Evolutionary conservation across 73 alveolate species (phyloP).

Genomic region (Paramecium sonneborni): DNA sequence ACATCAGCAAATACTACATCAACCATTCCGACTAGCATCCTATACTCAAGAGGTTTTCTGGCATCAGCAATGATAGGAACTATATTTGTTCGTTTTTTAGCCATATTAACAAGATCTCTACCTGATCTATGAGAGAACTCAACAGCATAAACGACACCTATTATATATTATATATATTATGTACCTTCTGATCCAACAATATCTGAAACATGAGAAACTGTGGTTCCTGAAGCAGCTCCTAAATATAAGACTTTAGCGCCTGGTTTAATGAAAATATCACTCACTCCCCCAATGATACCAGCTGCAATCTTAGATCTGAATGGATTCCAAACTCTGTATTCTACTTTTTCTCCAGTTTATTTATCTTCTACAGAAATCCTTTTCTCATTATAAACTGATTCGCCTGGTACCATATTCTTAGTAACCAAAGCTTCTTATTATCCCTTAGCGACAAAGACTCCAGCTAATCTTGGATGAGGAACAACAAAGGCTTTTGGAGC

Average conservation of each 20-base stretch:
- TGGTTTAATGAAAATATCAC: slow-evolving; percentile 95
- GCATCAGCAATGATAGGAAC: slow-evolving; percentile 99
- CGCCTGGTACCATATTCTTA: slow-evolving; percentile 95
- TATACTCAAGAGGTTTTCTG: slow-evolving; percentile 97
- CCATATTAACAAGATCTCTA: slow-evolving; percentile 99
- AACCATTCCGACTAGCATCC: slow-evolving; percentile 99
- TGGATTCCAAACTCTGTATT: slow-evolving; percentile 99
- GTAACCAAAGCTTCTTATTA: slow-evolving; percentile 96
- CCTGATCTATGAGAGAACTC: slow-evolving; percentile 99
- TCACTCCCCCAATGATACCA: slow-evolving; percentile 95
- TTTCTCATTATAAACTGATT: slow-evolving; percentile 90
- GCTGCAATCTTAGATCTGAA: slow-evolving; percentile 99
- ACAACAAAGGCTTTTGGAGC: slow-evolving; percentile 80
- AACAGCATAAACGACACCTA: slow-evolving; percentile 95
- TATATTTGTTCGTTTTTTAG: slow-evolving; percentile 83
- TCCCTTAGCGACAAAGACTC: slow-evolving; percentile 87
- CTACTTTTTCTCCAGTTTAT: slow-evolving; percentile 84
- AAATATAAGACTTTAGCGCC: slow-evolving; percentile 96
- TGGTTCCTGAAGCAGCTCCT: slow-evolving; percentile 99
- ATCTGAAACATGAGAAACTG: slow-evolving; percentile 99
- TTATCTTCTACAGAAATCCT: slow-evolving; percentile 87
- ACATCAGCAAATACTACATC: slow-evolving; percentile 99
- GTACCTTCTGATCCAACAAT: slow-evolving; percentile 94
- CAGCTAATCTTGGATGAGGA: slow-evolving; percentile 96
- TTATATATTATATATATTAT: neutral